A percentile compares a stretch with the other conserved stretches of the same genome.
Evolutionary conservation across 163 green algal species (phyloP).

Genomic region (Picocystis sp.): DNA sequence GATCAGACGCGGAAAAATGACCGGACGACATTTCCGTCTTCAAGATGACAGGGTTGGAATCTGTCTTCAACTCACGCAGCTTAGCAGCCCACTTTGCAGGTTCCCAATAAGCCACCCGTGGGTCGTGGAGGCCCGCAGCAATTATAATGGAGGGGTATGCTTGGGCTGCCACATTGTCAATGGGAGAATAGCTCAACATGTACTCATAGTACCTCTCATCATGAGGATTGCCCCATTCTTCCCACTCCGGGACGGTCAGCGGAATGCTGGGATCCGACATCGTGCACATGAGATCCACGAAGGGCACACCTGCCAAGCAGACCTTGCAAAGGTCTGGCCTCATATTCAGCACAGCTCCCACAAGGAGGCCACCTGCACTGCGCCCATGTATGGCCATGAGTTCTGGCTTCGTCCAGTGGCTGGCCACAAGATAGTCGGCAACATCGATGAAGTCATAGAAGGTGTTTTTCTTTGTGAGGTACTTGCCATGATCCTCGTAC

Average conservation of each 20-base stretch:
- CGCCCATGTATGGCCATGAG: slow-evolving; percentile 27
- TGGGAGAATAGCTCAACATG: slow-evolving; percentile 62
- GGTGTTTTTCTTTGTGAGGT: slow-evolving; percentile 82
- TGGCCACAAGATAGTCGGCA: slow-evolving; percentile 52
- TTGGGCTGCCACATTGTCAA: slow-evolving; percentile 53
- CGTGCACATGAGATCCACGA: slow-evolving; percentile 82
- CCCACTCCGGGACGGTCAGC: slow-evolving; percentile 66
- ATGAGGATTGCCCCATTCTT: slow-evolving; percentile 62
- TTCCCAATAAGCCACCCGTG: slow-evolving; percentile 74
- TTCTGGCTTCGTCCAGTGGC: slow-evolving; percentile 8
- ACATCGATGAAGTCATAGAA: slow-evolving; percentile 84
- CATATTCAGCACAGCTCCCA: slow-evolving; percentile 63
- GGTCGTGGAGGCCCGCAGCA: slow-evolving; percentile 74
- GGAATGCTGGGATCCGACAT: slow-evolving; percentile 89
- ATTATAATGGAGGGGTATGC: slow-evolving; percentile 81
- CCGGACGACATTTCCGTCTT: slow-evolving; percentile 20
- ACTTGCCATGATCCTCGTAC: slow-evolving; percentile 79
- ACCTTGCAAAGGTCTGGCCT: slow-evolving; percentile 59
- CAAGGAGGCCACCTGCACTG: slow-evolving; percentile 47
- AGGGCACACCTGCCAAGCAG: slow-evolving; percentile 48
- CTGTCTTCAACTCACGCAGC: slow-evolving; percentile 29
- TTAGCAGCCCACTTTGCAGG: slow-evolving; percentile 66
- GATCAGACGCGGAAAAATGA: slow-evolving; percentile 21
- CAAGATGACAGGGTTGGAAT: slow-evolving; percentile 13
- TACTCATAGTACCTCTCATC: slow-evolving; percentile 58